These are phyloP conservation scores for Geoglossum cookeanum DNA, from an alignment of 2,329 filamentous ascomycete genomes.

Conservation along the genomic window DNA sequence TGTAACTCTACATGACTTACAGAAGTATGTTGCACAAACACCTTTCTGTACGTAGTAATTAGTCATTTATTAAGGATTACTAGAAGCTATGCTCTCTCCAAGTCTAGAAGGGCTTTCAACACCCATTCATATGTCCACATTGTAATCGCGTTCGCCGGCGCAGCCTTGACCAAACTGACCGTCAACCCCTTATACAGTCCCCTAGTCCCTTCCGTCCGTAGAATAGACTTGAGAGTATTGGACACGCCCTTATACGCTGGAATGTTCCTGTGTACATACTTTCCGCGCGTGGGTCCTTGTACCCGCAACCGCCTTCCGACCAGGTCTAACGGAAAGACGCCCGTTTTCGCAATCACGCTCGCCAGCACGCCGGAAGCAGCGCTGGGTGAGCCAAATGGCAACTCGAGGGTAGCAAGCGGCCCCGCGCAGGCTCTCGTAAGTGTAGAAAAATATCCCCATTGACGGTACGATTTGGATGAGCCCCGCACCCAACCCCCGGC, in stretches of 20 bases:
- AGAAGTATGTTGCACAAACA: no score
- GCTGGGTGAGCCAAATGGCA: conserved; percentile 62
- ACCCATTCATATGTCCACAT: conserved; percentile 86
- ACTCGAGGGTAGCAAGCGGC: conserved; percentile 32
- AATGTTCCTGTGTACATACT: conserved; percentile 74
- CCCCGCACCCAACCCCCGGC: conserved; percentile 65
- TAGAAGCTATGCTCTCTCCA: background rate
- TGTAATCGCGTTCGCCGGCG: conserved; percentile 78
- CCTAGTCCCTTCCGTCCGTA: conserved; percentile 52
- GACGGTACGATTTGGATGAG: conserved; percentile 81
- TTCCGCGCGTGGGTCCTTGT: conserved; percentile 64
- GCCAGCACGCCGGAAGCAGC: conserved; percentile 66
- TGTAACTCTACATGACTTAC: no score
- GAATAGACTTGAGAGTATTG: conserved; percentile 46
- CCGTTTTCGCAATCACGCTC: conserved; percentile 67
- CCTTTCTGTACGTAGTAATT: no score
- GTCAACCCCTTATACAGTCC: conserved; percentile 77
- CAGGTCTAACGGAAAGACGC: conserved; percentile 81
- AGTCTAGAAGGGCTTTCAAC: conserved; percentile 28
- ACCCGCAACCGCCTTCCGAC: conserved; percentile 88
- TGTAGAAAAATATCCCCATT: conserved; percentile 91
- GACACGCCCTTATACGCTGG: conserved; percentile 57
- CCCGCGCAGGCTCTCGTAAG: conserved; percentile 61
- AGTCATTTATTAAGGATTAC: background rate
- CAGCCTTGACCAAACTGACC: conserved; percentile 81